Base-by-base conservation (phyloP, 2,329 filamentous ascomycete species). In the Orbilia ellipsospora region DNA sequence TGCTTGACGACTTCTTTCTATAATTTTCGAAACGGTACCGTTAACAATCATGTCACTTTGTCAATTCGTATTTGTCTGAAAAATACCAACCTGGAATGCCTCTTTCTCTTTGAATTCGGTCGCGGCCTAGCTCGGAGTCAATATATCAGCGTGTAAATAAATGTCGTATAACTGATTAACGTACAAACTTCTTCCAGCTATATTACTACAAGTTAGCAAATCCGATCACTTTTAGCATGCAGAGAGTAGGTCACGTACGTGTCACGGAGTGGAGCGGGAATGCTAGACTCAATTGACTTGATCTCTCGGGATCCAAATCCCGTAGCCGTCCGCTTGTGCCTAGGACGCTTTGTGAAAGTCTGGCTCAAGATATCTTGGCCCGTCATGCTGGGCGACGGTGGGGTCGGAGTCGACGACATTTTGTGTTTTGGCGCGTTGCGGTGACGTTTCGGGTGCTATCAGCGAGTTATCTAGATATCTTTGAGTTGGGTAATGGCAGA, bases 251-350 rank as follows among this genome's bases (percentile, higher is more conserved):
- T 31, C 56, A 64, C 78, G 48, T 77, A 80, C 79, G 52, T 79
- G 45, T 80, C 78, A 77, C 79, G 76, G 28, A 80, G 77, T 40
- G 72, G 74, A 61, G 70, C 59, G 13, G 79, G 79, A 74, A 80
- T 79, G 73, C 79, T 80, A 16, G 79, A 79, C 86, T 98, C 94
- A 57, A 98, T 92, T 80, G 84, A 90, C 86, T 97, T 97, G 85
- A 97, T 97, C 82, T 99, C 95, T 42, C 88, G 86, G 28, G 93
- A 88, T 40, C 93, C 94, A 81, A 98, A 95, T 7, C 95, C 95
- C 8, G 95, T 99, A 78, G 92, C 92, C n/a, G 94, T 98, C 79
- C 95, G 89, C 86, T 93, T 97, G 85, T 99, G 95, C 85, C 98
- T 99, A 54, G 95, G 95, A 76, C 95, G 88, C 89, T 84, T 91